Percentiles rank a stretch among this genome's conserved stretches.
These are phyloP conservation scores for Eimeria zaria DNA, from an alignment of 169 alveolate genomes.

Conservation along the genomic window DNA sequence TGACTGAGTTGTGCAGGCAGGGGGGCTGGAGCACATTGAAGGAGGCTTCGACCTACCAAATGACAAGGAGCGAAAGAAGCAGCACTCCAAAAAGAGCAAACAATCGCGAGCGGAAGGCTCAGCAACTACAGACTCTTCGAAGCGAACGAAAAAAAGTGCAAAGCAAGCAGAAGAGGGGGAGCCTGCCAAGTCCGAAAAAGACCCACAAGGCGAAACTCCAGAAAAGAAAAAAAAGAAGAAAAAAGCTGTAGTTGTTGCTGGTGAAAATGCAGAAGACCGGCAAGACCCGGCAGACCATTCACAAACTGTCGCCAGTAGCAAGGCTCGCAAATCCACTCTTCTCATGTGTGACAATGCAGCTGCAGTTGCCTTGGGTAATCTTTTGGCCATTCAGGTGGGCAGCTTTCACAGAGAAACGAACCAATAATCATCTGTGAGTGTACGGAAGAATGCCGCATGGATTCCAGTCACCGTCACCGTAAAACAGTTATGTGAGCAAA, in stretches of 20 bases:
- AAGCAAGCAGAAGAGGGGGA: not conserved
- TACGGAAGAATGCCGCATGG: not conserved
- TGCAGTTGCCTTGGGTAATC: conserved; percentile 70
- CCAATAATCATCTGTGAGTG: not conserved
- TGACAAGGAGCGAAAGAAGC: conserved; percentile 11
- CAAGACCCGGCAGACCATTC: not conserved
- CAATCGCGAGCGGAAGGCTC: not conserved
- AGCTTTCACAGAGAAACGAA: not conserved
- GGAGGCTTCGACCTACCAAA: not conserved
- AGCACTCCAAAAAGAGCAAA: conserved; percentile 30
- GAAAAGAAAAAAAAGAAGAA: conserved; percentile 41
- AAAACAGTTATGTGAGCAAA: not conserved
- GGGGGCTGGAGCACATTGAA: not conserved
- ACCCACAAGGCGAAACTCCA: not conserved
- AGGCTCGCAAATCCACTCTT: conserved; percentile 61
- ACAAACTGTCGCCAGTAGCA: not conserved
- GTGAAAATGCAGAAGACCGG: not conserved
- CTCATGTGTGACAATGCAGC: conserved; percentile 74
- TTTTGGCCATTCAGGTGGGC: conserved; percentile 66
- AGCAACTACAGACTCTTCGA: not conserved
- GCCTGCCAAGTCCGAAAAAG: conserved; percentile 15
- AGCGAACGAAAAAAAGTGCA: conserved; percentile 6
- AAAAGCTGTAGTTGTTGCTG: not conserved
- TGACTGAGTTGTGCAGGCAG: conserved; percentile 26
- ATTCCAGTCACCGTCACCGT: not conserved